These are phyloP conservation scores for Fusarium illudens DNA, from an alignment of 2,329 filamentous ascomycete genomes.

Conservation along the genomic window DNA sequence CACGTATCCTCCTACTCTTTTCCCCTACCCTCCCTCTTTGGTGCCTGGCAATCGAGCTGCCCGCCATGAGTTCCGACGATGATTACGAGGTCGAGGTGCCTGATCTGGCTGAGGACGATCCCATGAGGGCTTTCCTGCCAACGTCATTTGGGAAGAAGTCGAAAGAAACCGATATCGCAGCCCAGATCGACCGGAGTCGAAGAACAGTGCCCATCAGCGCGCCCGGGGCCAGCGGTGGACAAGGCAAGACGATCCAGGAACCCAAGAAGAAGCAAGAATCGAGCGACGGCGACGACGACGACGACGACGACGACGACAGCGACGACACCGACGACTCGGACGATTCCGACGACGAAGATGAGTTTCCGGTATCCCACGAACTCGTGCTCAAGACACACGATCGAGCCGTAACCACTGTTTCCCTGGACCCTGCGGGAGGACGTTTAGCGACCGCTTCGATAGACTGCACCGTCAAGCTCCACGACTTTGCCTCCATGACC, in stretches of 20 bases:
- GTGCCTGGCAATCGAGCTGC: conserved; percentile 16
- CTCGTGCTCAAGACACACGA: conserved; percentile 93
- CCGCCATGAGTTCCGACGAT: conserved; percentile 66
- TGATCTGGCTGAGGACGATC: conserved; percentile 68
- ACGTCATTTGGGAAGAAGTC: conserved; percentile 85
- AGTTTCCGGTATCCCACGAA: conserved; percentile 93
- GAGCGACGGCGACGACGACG: conserved; percentile 54
- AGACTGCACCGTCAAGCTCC: conserved; percentile 90
- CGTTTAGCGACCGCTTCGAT: conserved; percentile 89
- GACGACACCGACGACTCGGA: conserved; percentile 60
- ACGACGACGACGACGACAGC: conserved; percentile 55
- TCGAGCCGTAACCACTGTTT: conserved; percentile 82
- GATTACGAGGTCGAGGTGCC: conserved; percentile 65
- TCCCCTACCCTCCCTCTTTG: conserved; percentile 17
- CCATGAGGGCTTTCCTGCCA: conserved; percentile 80
- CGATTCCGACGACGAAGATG: conserved; percentile 79
- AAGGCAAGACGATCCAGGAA: conserved; percentile 23
- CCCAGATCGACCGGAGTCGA: conserved; percentile 82
- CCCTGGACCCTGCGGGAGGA: conserved; percentile 84
- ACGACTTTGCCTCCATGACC: conserved; percentile 96
- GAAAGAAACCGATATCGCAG: conserved; percentile 75
- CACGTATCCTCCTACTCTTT: conserved; percentile 20
- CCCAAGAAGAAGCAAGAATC: conserved; percentile 53
- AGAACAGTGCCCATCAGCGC: conserved; percentile 54
- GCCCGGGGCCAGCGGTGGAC: conserved; percentile 18